Conservation (phyloP, 2,329 filamentous ascomycete genomes). For the Calonectria ilicicola region DNA sequence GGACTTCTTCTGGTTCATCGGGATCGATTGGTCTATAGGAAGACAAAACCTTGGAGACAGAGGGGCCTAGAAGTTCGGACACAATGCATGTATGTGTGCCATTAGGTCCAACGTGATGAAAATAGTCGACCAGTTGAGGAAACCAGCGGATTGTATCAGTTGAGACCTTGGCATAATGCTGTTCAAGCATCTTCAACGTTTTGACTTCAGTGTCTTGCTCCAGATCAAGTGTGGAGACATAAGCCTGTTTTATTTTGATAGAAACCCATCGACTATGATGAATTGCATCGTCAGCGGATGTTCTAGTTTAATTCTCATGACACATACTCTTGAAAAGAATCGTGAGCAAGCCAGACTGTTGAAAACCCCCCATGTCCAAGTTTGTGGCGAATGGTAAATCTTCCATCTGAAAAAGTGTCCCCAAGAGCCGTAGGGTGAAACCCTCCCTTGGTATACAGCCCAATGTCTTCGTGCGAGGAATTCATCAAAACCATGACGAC, state of each 20-base stretch:
- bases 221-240: not conserved
- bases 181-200: not conserved
- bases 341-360: conserved; percentile 20
- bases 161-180: not conserved
- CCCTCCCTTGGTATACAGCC: not conserved
- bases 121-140: conserved; percentile 7
- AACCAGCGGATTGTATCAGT: not conserved
- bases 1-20: not conserved
- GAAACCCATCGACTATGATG: conserved; percentile 13
- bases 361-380: conserved; percentile 18
- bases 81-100: conserved; percentile 26
- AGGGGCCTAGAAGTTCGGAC: conserved; percentile 19
- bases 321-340: not conserved
- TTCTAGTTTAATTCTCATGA: not conserved
- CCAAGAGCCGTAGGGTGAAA: conserved; percentile 18
- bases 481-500: too few relatives aligned
- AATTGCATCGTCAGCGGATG: rapidly evolving
- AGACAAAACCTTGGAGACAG: not conserved
- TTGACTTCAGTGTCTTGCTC: conserved; percentile 18
- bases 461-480: not conserved
- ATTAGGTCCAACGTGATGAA: conserved; percentile 21
- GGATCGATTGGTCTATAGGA: not conserved
- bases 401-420: conserved; percentile 6
- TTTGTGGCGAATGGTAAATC: conserved; percentile 17
- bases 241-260: conserved; percentile 22